Conservation (phyloP, 495 filamentous ascomycete species). For the Xylaria nigripes region DNA sequence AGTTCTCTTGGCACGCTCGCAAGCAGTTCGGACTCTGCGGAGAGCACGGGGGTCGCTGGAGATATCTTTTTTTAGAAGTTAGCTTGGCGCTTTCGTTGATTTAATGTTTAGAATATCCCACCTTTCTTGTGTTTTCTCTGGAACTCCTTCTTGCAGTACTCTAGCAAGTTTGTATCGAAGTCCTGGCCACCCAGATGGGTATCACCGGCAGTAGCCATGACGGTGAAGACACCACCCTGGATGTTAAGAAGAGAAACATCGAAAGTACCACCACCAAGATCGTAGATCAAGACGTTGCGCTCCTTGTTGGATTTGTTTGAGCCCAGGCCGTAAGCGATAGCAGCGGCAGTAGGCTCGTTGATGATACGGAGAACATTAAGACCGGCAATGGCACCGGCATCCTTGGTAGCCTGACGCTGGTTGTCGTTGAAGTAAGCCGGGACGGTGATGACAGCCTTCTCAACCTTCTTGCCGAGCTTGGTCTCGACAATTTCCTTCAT, state of each 20-base stretch:
- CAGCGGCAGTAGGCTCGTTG: constrained; percentile 97
- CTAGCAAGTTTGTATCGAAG: constrained; percentile 95
- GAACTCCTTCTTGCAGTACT: constrained; percentile 95
- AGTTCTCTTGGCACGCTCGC: constrained; percentile 98
- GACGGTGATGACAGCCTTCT: constrained; percentile 97
- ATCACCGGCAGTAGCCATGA: constrained; percentile 97
- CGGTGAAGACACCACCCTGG: constrained; percentile 99
- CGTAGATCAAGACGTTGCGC: constrained; percentile 98
- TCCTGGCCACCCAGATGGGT: constrained; percentile 99
- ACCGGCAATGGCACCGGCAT: constrained; percentile 93
- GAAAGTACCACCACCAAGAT: constrained; percentile 98
- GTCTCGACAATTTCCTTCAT: constrained; percentile 98
- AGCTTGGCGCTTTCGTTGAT: background rate
- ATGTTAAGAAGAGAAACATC: constrained; percentile 99
- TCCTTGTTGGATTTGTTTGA: constrained; percentile 88
- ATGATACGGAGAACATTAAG: constrained; percentile 99
- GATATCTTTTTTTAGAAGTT: constrained; percentile 37
- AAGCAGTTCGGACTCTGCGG: constrained; percentile 93
- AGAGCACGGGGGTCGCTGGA: constrained; percentile 91
- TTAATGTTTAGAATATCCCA: background rate
- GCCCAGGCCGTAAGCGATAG: constrained; percentile 95
- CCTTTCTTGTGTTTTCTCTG: constrained; percentile 74
- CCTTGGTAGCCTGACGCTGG: constrained; percentile 98
- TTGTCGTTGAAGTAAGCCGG: constrained; percentile 99
- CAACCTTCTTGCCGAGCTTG: constrained; percentile 92